Evolutionary conservation across 768 basidiomycete genomes (phyloP).

Genomic region (Leccinum rimulosum): DNA sequence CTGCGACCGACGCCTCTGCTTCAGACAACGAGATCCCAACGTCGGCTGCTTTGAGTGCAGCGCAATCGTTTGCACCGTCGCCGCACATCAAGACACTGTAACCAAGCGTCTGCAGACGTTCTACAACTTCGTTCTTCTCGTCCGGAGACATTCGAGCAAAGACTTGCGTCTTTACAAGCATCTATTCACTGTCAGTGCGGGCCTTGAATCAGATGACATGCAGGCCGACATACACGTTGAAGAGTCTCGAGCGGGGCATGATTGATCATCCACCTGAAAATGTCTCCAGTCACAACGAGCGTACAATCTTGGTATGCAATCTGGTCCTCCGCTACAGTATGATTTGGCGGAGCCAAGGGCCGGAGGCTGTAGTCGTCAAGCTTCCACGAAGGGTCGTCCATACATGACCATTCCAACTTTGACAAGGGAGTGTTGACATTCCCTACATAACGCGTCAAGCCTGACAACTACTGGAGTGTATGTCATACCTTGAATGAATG

Average conservation of each 20-base stretch:
- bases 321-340: slow-evolving; percentile 68
- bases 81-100: slow-evolving; percentile 99
- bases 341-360: slow-evolving; percentile 70
- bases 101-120: slow-evolving; percentile 87
- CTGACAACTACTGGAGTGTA: not conserved
- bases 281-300: slow-evolving; percentile 89
- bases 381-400: slow-evolving; percentile 83
- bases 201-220: not conserved
- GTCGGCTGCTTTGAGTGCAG: slow-evolving; percentile 96
- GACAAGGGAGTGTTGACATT: slow-evolving; percentile 51
- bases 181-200: slow-evolving; percentile 46
- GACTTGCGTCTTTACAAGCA: slow-evolving; percentile 95
- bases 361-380: slow-evolving; percentile 88
- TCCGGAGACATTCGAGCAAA: slow-evolving; percentile 99
- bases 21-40: slow-evolving; percentile 96
- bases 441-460: slow-evolving; percentile 39
- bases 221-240: slow-evolving; percentile 59
- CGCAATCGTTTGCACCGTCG: slow-evolving; percentile 98
- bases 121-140: slow-evolving; percentile 98
- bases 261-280: slow-evolving; percentile 98
- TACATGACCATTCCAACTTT: slow-evolving; percentile 84
- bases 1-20: slow-evolving; percentile 97
- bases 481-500: slow-evolving; percentile 64
- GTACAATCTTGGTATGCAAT: slow-evolving; percentile 84
- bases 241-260: slow-evolving; percentile 91